Conservation (phyloP, 2,329 filamentous ascomycete species). For the Alternaria dauci region DNA sequence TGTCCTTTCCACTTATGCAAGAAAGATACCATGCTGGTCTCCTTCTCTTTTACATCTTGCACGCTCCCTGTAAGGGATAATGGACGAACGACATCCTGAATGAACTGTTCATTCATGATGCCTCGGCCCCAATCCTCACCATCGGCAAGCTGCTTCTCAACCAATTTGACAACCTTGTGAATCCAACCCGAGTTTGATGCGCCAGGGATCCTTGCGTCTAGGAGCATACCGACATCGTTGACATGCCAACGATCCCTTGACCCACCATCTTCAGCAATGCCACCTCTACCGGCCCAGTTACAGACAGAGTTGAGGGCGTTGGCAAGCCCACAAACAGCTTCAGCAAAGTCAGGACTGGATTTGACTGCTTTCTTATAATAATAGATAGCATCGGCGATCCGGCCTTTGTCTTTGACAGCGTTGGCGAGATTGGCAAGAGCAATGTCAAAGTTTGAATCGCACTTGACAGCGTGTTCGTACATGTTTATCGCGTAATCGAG, state of each 20-base stretch:
- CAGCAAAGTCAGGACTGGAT: slow-evolving; percentile 94
- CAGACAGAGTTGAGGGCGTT: slow-evolving; percentile 97
- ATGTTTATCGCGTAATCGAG: slow-evolving; percentile 90
- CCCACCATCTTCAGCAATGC: slow-evolving; percentile 76
- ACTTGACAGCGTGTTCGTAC: slow-evolving; percentile 94
- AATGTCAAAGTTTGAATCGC: slow-evolving; percentile 95
- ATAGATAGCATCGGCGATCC: slow-evolving; percentile 87
- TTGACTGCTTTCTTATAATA: slow-evolving; percentile 91
- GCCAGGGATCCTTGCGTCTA: slow-evolving; percentile 71
- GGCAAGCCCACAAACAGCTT: slow-evolving; percentile 93
- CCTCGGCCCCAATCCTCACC: slow-evolving; percentile 87
- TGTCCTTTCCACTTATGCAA: slow-evolving; percentile 70
- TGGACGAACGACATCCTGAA: slow-evolving; percentile 57
- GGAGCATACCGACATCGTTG: slow-evolving; percentile 80
- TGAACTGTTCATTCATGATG: slow-evolving; percentile 60
- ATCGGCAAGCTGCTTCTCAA: slow-evolving; percentile 85
- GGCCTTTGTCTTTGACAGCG: slow-evolving; percentile 94
- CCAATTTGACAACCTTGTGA: slow-evolving; percentile 88
- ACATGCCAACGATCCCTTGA: slow-evolving; percentile 93
- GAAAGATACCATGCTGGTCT: slow-evolving; percentile 48
- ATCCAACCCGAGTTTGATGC: slow-evolving; percentile 79
- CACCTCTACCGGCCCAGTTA: slow-evolving; percentile 89
- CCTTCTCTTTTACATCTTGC: slow-evolving; percentile 46
- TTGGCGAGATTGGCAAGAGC: slow-evolving; percentile 96
- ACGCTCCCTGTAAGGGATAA: slow-evolving; percentile 51